Evolutionary conservation across 1,284 basidiomycete genomes (phyloP), one percentile per base, ranked within the genome.

Genomic region (Dichomitus squalens): DNA sequence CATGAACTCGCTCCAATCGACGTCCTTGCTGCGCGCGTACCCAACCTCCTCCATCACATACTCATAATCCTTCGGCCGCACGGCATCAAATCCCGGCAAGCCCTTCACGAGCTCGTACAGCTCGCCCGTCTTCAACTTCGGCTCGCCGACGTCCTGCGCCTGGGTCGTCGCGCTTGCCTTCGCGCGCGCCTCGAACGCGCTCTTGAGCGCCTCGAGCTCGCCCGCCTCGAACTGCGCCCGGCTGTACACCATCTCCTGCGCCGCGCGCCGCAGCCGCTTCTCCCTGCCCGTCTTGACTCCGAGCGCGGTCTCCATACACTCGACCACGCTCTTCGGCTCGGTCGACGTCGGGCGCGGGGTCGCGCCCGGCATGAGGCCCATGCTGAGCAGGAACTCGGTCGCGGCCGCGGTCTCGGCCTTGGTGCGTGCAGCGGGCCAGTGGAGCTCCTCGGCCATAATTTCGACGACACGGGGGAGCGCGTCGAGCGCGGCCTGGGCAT

Each of bases 381-480:
- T 95, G 61, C 81, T 86, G 54, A 76, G 77, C 49, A 95, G 79
- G 76, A 92, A 93, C 38, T 71, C 70, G n/a, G 88, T 76, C 0
- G 84, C 83, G 4, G 80, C 73, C 46, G 78, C 73, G 63, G 92
- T 84, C 75, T 94, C 87, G 49, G 79, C 67, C 59, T 78, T 73
- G 66, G 85, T 82, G 61, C 85, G 80, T 52, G 74, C 68, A 31
- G 75, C 72, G 63, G 83, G 79, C 96, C 96, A 98, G 29, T 82
- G 80, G 20, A 95, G 82, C 72, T 97, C 95, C 52, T 84, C 83
- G 27, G 86, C 84, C 95, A 98, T 97, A 71, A 97, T 90, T 57
- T 95, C 92, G 60, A 97, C 88, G 53, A 98, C 88, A 38, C 84
- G 83, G 1, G 96, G 95, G 56, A 98, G 84, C 0, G 90, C 85